Evolutionary conservation across 257 asterid species (phyloP).

Genomic region (Ocimum tenuiflorum): DNA sequence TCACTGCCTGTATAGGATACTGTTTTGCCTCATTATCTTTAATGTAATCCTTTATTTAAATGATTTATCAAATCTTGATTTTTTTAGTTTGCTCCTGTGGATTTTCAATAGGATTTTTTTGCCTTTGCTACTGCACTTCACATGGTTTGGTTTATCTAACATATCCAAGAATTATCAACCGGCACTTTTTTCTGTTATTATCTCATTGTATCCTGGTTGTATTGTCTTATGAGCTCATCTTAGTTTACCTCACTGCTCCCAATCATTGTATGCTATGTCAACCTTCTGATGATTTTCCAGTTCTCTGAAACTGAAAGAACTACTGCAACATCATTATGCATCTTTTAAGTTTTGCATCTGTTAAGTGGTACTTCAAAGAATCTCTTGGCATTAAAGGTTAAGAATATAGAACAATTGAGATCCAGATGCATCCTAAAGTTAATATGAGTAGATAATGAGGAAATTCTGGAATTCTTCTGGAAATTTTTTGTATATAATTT

Average conservation of each 20-base stretch:
- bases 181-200: not conserved
- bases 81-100: not conserved
- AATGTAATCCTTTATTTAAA: not conserved
- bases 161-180: too few relatives aligned
- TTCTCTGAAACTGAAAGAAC: not conserved
- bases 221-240: not conserved
- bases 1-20: not conserved
- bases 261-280: too few relatives aligned
- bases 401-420: not conserved
- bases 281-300: too few relatives aligned
- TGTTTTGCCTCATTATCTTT: not conserved
- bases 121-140: not conserved
- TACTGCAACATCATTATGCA: not conserved
- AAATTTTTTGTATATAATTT: not conserved
- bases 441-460: not conserved
- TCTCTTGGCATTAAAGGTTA: not conserved
- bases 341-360: not conserved
- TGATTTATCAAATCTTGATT: not conserved
- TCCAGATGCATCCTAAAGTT: not conserved
- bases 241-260: too few relatives aligned
- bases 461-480: not conserved
- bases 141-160: not conserved
- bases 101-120: not conserved
- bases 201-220: not conserved
- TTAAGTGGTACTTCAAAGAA: not conserved